Conservation (phyloP, 768 basidiomycete genomes). For the Podaxis sp. region DNA sequence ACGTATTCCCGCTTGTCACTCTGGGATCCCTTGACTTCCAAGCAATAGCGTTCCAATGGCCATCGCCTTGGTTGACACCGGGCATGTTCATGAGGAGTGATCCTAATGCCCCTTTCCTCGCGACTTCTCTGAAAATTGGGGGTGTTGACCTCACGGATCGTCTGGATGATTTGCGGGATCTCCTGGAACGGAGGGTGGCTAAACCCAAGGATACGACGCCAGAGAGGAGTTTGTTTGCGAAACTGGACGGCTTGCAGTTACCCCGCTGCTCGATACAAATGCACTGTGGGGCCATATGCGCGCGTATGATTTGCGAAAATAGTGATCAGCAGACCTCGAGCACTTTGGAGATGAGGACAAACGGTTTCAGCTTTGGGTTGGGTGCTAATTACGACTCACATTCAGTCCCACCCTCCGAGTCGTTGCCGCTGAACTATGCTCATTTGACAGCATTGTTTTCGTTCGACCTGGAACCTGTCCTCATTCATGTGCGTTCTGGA, state of each 20-base stretch:
- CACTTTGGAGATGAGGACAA: slow-evolving; percentile 55
- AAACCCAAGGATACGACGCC: slow-evolving; percentile 13
- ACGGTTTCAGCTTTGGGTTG: slow-evolving; percentile 41
- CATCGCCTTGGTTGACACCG: slow-evolving; percentile 50
- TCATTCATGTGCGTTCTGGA: slow-evolving; percentile 50
- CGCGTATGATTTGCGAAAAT: slow-evolving; percentile 50
- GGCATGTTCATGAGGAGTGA: slow-evolving; percentile 54
- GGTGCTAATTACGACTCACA: slow-evolving; percentile 43
- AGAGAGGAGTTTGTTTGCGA: background rate
- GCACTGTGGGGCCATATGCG: slow-evolving; percentile 48
- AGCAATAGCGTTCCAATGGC: slow-evolving; percentile 59
- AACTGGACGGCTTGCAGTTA: slow-evolving; percentile 9
- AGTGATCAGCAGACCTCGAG: slow-evolving; percentile 41
- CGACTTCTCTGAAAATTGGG: slow-evolving; percentile 43
- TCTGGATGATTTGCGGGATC: slow-evolving; percentile 47
- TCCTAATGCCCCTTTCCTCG: slow-evolving; percentile 57
- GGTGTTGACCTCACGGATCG: slow-evolving; percentile 52
- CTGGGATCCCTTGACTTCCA: slow-evolving; percentile 41
- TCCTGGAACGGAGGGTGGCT: slow-evolving; percentile 29
- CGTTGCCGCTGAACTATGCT: slow-evolving; percentile 33
- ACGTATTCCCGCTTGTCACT: slow-evolving; percentile 41
- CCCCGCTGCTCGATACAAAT: slow-evolving; percentile 33
- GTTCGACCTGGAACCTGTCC: slow-evolving; percentile 48
- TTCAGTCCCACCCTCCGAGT: slow-evolving; percentile 20
- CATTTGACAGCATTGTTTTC: slow-evolving; percentile 43